phyloP scores from a whole-genome alignment of 192 early-diverging fungal genomes.

The Coemansia sp. region DNA sequence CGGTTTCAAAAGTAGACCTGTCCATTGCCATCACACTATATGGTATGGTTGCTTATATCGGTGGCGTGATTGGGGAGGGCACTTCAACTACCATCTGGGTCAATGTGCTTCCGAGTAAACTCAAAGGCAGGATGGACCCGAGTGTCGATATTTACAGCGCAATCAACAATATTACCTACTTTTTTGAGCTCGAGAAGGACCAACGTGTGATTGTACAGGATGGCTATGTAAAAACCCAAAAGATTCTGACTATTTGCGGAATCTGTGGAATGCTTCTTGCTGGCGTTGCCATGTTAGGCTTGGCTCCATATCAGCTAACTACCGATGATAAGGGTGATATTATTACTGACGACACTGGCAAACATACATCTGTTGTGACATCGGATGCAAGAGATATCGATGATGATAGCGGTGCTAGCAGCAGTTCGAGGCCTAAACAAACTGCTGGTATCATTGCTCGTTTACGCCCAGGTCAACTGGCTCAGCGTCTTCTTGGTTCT shows the following conservation, averaged over 20 bases:
- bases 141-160: slow-evolving; percentile 33
- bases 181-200: slow-evolving; percentile 41
- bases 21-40: slow-evolving; percentile 50
- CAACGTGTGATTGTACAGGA: slow-evolving; percentile 46
- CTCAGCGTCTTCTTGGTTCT: too few species aligned
- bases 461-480: too few species aligned
- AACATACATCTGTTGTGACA: too few species aligned
- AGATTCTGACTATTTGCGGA: slow-evolving; percentile 45
- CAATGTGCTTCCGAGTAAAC: slow-evolving; percentile 40
- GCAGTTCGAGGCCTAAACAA: too few species aligned
- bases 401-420: too few species aligned
- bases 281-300: slow-evolving; percentile 38
- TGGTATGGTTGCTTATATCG: slow-evolving; percentile 48
- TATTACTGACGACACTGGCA: neutral
- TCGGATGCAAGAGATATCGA: too few species aligned
- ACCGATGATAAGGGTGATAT: slow-evolving; percentile 5
- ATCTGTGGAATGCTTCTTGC: slow-evolving; percentile 44
- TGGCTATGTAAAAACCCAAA: slow-evolving; percentile 40
- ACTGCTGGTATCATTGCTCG: too few species aligned
- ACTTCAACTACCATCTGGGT: slow-evolving; percentile 47
- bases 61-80: slow-evolving; percentile 46
- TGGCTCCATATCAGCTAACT: slow-evolving; percentile 37
- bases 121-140: slow-evolving; percentile 18
- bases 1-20: slow-evolving; percentile 31
- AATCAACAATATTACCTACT: slow-evolving; percentile 53